phyloP scores from a whole-genome alignment of 768 basidiomycete genomes.

The Hirschioporus abietinus region DNA sequence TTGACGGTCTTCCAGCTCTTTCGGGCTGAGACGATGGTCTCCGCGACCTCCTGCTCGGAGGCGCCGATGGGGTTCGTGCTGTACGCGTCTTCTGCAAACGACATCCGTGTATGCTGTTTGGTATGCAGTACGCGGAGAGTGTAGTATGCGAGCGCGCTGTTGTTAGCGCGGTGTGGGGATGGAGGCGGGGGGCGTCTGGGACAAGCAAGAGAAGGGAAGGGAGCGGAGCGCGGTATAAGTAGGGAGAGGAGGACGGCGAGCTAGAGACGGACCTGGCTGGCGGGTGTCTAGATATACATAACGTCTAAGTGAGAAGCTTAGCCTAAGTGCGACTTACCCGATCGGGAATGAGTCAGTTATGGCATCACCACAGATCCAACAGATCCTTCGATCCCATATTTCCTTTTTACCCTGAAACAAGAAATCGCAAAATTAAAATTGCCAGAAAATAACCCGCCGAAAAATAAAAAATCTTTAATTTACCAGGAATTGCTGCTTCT shows the following conservation, averaged over 20 bases:
- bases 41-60: constrained; percentile 44
- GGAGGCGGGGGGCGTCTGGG: no score
- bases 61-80: constrained; percentile 1
- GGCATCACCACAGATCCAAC: background rate
- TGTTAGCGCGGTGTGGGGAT: background rate
- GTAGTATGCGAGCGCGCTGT: background rate
- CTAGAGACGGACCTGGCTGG: background rate
- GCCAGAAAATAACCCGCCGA: background rate
- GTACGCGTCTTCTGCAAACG: background rate
- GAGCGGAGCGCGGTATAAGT: constrained; percentile 33
- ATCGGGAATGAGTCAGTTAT: background rate
- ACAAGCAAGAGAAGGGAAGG: background rate
- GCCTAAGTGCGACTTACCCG: background rate
- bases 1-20: constrained; percentile 74
- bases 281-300: background rate
- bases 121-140: no score
- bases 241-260: constrained; percentile 48
- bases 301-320: background rate
- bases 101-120: background rate
- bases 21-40: constrained; percentile 60
- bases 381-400: background rate
- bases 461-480: background rate
- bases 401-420: background rate
- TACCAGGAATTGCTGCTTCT: background rate
- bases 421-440: background rate